These are phyloP conservation scores for Boletellus deceptivus DNA, from an alignment of 1,284 basidiomycete species.

Conservation along the genomic window DNA sequence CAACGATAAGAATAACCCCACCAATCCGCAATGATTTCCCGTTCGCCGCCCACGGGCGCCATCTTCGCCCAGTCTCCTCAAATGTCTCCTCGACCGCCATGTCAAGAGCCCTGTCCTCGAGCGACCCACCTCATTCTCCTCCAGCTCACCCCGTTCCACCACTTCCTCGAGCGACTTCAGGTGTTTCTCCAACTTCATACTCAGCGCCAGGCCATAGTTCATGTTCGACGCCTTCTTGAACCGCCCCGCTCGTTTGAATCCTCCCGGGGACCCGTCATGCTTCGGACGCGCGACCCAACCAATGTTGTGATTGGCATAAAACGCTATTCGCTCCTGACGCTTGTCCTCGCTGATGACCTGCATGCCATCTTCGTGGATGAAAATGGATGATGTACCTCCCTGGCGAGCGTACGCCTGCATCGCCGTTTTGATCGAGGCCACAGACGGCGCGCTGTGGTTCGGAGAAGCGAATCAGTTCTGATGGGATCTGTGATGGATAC, in stretches of 20 bases:
- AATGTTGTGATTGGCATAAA: constrained; percentile 79
- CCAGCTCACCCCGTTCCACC: constrained; percentile 33
- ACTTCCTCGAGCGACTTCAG: constrained; percentile 51
- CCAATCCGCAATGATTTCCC: constrained; percentile 58
- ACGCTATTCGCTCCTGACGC: constrained; percentile 62
- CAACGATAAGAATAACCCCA: constrained; percentile 68
- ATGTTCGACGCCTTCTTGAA: constrained; percentile 92
- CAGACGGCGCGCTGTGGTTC: constrained; percentile 60
- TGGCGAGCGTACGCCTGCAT: constrained; percentile 86
- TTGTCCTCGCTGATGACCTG: constrained; percentile 62
- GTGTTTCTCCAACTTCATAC: constrained; percentile 75
- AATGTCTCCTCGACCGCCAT: constrained; percentile 68
- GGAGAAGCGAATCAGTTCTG: constrained; percentile 29
- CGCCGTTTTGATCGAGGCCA: constrained; percentile 78
- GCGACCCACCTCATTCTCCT: constrained; percentile 38
- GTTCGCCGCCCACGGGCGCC: constrained; percentile 67
- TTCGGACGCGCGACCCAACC: constrained; percentile 82
- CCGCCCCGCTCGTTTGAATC: constrained; percentile 78
- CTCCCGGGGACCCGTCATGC: constrained; percentile 47
- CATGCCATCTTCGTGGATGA: constrained; percentile 78
- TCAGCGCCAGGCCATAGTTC: constrained; percentile 79
- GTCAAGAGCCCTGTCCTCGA: constrained; percentile 64
- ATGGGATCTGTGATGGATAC: neutral
- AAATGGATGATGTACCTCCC: constrained; percentile 73
- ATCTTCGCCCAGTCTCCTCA: constrained; percentile 49